Evolutionary conservation across 2,329 filamentous ascomycete genomes (phyloP).

Genomic region (Monosporascus sp.): DNA sequence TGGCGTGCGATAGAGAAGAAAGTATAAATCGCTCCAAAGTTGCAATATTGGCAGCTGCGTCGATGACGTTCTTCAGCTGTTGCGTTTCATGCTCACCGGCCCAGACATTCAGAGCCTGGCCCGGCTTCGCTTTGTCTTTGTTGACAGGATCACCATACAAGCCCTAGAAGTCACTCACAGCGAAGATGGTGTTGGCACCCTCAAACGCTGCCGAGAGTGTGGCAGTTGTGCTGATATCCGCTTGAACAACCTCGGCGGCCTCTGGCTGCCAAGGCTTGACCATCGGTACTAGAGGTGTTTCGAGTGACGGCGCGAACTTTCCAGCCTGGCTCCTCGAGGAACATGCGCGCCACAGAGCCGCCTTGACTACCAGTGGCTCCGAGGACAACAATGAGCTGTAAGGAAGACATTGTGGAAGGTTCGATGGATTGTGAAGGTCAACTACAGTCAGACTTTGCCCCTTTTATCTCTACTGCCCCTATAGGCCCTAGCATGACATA

Average conservation of each 20-base stretch:
- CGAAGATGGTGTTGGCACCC: conserved; percentile 16
- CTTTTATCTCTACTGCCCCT: no score
- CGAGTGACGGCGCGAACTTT: conserved; percentile 14
- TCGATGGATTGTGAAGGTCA: no score
- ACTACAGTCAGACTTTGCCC: no score
- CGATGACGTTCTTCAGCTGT: conserved; percentile 23
- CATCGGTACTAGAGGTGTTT: conserved; percentile 4
- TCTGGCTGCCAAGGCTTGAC: conserved; percentile 5
- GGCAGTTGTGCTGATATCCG: conserved; percentile 7
- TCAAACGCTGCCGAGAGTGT: conserved; percentile 11
- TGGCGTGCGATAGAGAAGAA: conserved; percentile 18
- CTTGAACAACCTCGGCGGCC: conserved; percentile 13
- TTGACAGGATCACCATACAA: conserved; percentile 2
- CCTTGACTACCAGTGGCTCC: conserved; percentile 18
- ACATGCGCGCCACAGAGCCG: conserved; percentile 11
- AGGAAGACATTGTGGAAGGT: background rate
- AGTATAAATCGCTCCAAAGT: conserved; percentile 22
- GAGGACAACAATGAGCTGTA: conserved; percentile 14
- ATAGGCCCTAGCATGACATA: no score
- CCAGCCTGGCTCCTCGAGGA: conserved; percentile 9
- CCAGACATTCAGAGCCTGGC: conserved; percentile 3
- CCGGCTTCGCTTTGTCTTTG: conserved; percentile 1
- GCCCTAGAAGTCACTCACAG: conserved; percentile 16
- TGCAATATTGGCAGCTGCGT: conserved; percentile 21
- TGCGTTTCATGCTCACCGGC: conserved; percentile 7